Percentiles rank a stretch among this genome's conserved stretches.
These are phyloP conservation scores for Paraphoma chrysanthemicola DNA, from an alignment of 2,329 filamentous ascomycete species.

Conservation along the genomic window DNA sequence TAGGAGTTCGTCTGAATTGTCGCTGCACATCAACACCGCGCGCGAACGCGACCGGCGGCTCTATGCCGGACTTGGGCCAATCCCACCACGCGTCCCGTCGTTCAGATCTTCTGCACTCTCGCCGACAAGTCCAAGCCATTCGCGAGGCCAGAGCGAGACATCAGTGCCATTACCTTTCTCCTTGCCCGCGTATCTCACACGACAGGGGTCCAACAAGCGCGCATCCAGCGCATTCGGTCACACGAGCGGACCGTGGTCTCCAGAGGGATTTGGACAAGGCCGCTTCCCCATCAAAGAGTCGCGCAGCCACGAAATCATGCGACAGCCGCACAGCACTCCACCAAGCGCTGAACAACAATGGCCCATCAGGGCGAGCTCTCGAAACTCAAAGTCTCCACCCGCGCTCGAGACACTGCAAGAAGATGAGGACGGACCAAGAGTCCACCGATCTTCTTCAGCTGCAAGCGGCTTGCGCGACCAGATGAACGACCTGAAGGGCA, in stretches of 20 bases:
- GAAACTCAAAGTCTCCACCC: constrained; percentile 45
- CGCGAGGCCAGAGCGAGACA: constrained; percentile 52
- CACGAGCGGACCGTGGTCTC: constrained; percentile 46
- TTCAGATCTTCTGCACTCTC: constrained; percentile 44
- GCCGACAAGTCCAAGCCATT: constrained; percentile 43
- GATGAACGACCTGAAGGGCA: constrained; percentile 83
- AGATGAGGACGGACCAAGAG: constrained; percentile 41
- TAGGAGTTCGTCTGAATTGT: constrained; percentile 39
- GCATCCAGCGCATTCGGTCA: constrained; percentile 49
- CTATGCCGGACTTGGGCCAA: constrained; percentile 46
- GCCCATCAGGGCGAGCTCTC: constrained; percentile 32
- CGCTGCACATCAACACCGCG: constrained; percentile 41
- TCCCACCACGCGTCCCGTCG: constrained; percentile 39
- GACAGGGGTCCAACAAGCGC: constrained; percentile 39
- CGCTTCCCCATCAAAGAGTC: constrained; percentile 47
- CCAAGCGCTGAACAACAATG: constrained; percentile 23
- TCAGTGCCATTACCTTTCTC: constrained; percentile 43
- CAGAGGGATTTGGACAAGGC: constrained; percentile 43
- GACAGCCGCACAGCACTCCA: constrained; percentile 38
- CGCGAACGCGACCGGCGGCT: constrained; percentile 44
- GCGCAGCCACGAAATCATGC: constrained; percentile 50
- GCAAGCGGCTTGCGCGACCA: constrained; percentile 79
- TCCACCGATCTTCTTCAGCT: constrained; percentile 74
- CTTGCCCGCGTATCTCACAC: constrained; percentile 35
- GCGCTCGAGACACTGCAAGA: constrained; percentile 52